Conservation (phyloP, 371 early-diverging fungal species). For the Nematocida ironsii region DNA sequence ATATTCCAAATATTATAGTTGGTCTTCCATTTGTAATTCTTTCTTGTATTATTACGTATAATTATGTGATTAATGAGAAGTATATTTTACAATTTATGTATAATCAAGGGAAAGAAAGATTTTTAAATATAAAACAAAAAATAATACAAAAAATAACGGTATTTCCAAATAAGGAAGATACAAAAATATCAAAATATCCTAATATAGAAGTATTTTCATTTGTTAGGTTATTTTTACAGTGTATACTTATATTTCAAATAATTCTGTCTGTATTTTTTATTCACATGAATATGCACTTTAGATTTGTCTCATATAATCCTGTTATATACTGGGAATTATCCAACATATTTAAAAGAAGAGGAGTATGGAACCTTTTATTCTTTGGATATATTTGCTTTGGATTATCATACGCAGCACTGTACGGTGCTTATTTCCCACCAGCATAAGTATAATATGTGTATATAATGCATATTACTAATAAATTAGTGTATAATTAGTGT, state of each 20-base stretch:
- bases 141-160: background rate
- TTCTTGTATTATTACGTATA: slow-evolving; percentile 26
- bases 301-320: slow-evolving; percentile 70
- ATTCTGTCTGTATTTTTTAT: slow-evolving; percentile 65
- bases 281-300: slow-evolving; percentile 68
- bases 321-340: slow-evolving; percentile 65
- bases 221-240: slow-evolving; percentile 21
- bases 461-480: no score
- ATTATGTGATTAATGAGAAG: background rate
- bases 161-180: background rate
- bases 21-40: slow-evolving; percentile 66
- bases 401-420: slow-evolving; percentile 62
- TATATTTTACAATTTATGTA: background rate
- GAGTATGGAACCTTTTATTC: slow-evolving; percentile 28
- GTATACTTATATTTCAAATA: slow-evolving; percentile 60
- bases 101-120: background rate
- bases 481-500: no score
- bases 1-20: slow-evolving; percentile 68
- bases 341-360: slow-evolving; percentile 12
- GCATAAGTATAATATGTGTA: slow-evolving; percentile 35
- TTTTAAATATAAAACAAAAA: background rate
- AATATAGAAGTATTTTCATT: background rate
- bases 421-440: slow-evolving; percentile 68
- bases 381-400: slow-evolving; percentile 64
- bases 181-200: background rate